Conservation (phyloP, 2,329 filamentous ascomycete genomes). For the Pseudovirgaria hyperparasitica region DNA sequence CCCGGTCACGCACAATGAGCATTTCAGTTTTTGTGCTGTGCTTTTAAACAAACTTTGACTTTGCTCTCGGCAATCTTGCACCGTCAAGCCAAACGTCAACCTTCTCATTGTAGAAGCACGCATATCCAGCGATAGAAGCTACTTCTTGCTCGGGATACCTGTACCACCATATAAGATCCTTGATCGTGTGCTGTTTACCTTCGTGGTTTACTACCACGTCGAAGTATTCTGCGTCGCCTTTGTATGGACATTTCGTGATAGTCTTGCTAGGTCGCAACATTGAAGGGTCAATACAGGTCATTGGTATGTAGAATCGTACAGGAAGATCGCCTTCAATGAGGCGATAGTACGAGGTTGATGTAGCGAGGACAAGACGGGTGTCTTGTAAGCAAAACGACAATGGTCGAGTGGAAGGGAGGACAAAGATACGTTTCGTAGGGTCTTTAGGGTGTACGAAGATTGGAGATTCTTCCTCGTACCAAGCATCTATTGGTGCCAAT, state of each 20-base stretch:
- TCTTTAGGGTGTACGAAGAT: conserved; percentile 54
- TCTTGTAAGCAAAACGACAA: conserved; percentile 3
- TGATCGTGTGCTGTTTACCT: conserved; percentile 27
- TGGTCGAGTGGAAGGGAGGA: conserved; percentile 41
- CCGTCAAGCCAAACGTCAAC: conserved; percentile 51
- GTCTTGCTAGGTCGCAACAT: conserved; percentile 38
- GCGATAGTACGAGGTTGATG: conserved; percentile 33
- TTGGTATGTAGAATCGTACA: conserved; percentile 51
- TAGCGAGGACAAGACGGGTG: no score
- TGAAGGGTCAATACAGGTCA: conserved; percentile 35
- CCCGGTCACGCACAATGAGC: no score
- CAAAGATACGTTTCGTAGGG: conserved; percentile 52
- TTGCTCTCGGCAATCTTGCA: no score
- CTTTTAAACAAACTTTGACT: no score
- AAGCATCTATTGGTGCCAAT: conserved; percentile 22
- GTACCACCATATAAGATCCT: conserved; percentile 53
- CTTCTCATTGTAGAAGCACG: conserved; percentile 59
- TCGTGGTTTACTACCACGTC: conserved; percentile 32
- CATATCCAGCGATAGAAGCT: conserved; percentile 38
- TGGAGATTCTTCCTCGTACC: conserved; percentile 47
- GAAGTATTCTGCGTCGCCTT: conserved; percentile 53
- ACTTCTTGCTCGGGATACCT: conserved; percentile 44
- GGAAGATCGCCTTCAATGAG: conserved; percentile 33
- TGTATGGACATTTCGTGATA: conserved; percentile 52
- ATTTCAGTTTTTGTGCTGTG: no score